Base-by-base conservation (phyloP, 1,139 yeast species). In the Kodamaea sp. region DNA sequence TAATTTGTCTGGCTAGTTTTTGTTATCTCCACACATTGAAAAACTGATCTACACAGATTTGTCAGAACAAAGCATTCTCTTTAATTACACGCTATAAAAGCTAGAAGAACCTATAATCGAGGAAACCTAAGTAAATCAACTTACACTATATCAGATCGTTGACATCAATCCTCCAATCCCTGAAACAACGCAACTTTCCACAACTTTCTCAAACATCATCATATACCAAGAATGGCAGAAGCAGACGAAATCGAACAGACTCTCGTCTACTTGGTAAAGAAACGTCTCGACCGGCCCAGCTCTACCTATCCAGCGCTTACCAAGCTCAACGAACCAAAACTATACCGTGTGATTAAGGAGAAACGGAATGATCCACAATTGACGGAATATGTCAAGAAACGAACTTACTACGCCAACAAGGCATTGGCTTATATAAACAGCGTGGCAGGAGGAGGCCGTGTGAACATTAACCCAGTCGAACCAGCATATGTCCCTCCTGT, bases 391-490 rank as follows among this genome's bases (percentile, higher is more conserved):
- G 24, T 41, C 27, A 37, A 34, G 24, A 47, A 43, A 31, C 27
- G 50, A 14, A 43, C 38, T 22, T 41, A 46, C 35, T 47, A 47
- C 36, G 39, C 47, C 13, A 35, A 39, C 26, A 43, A 42, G 26
- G 34, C 43, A 3, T 44, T 43, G 28, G 36, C 38, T 15, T 44
- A 44, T 19, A 22, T 46, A 28, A 38, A 44, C 21, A 42, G 39
- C 5, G 28, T 28, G 24, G 28, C 24, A 12, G 29, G 29, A 4
- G 34, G 34, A 4, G 14, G 22, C 10, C 14, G 22, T 3, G 15
- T 15, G 3, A 18, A 16, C 3, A 8, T 16, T 4, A 18, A 26
- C 9, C 9, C 21, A 9, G 21, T 18, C 14, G 13, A 12, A 1
- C 22, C 28, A n/a, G 9, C 10, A 18, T 9, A 3, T n/a, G 14